Evolutionary conservation across 2,329 filamentous ascomycete genomes (phyloP).

Genomic region (Aspergillus piperis): DNA sequence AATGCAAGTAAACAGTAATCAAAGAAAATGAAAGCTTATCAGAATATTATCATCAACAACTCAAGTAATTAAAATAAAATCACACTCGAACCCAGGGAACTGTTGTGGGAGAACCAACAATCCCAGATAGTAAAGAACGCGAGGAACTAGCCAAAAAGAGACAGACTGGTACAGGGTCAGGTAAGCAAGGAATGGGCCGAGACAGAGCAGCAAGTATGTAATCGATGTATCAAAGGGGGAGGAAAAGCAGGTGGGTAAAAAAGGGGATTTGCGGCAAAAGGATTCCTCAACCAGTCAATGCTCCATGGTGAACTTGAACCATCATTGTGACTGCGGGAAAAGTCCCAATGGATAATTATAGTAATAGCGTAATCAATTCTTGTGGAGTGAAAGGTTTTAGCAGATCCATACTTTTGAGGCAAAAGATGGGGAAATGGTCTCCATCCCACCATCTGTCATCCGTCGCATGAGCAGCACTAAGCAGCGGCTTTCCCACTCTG

Average conservation of each 20-base stretch:
- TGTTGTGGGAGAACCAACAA: neutral
- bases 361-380: conserved; percentile 5
- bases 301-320: neutral
- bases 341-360: conserved; percentile 9
- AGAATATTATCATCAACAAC: neutral
- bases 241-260: conserved; percentile 1
- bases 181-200: conserved; percentile 16
- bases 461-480: neutral
- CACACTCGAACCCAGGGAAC: neutral
- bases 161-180: neutral
- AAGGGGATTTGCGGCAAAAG: neutral
- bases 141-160: neutral
- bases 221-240: conserved; percentile 4
- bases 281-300: conserved; percentile 1
- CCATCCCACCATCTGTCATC: conserved; percentile 7
- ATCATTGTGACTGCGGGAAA: neutral
- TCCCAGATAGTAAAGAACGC: neutral
- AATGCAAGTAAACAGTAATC: neutral
- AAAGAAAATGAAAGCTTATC: neutral
- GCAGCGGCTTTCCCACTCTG: neutral
- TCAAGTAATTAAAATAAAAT: neutral
- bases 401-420: conserved; percentile 8
- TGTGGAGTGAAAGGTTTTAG: conserved; percentile 13
- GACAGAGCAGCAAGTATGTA: conserved; percentile 4
- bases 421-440: conserved; percentile 8